A percentile compares a stretch with the other conserved stretches of the same genome.
These are phyloP conservation scores for Madurella mycetomatis DNA, from an alignment of 2,329 filamentous ascomycete species.

Conservation along the genomic window DNA sequence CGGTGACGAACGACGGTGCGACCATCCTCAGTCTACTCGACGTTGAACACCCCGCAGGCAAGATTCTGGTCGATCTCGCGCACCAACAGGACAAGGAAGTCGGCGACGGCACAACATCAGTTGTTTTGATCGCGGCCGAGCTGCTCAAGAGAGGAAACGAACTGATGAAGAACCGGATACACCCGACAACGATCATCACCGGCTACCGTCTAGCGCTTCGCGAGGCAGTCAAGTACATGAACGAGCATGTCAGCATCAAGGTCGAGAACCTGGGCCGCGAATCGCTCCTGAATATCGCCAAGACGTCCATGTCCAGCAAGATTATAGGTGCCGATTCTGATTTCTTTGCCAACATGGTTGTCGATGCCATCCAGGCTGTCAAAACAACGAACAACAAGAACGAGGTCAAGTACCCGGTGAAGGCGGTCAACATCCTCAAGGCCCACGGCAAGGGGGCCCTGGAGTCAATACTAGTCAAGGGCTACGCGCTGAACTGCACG, in stretches of 20 bases:
- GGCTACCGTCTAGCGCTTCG: constrained; percentile 92
- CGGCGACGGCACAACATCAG: constrained; percentile 95
- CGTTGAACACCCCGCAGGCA: constrained; percentile 95
- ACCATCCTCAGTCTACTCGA: constrained; percentile 94
- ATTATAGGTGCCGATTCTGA: constrained; percentile 94
- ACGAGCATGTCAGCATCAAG: constrained; percentile 95
- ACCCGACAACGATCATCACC: constrained; percentile 98
- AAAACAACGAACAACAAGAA: constrained; percentile 87
- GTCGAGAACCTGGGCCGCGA: constrained; percentile 88
- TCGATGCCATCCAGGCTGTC: constrained; percentile 92
- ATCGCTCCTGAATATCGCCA: constrained; percentile 89
- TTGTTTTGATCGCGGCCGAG: constrained; percentile 95
- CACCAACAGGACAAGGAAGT: constrained; percentile 99
- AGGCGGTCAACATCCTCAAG: constrained; percentile 98
- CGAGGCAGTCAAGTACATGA: constrained; percentile 98
- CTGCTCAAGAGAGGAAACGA: constrained; percentile 91
- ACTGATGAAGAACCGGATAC: constrained; percentile 99
- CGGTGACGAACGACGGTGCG: constrained; percentile 96
- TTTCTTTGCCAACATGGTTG: constrained; percentile 96
- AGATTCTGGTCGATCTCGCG: constrained; percentile 95
- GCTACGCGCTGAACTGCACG: constrained; percentile 97
- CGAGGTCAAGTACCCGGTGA: constrained; percentile 95
- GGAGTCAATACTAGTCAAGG: constrained; percentile 89
- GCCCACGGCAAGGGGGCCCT: constrained; percentile 89
- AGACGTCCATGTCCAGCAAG: constrained; percentile 99